Conservation (phyloP, 2,329 filamentous ascomycete species). For the Ambrosiella beaveri region DNA sequence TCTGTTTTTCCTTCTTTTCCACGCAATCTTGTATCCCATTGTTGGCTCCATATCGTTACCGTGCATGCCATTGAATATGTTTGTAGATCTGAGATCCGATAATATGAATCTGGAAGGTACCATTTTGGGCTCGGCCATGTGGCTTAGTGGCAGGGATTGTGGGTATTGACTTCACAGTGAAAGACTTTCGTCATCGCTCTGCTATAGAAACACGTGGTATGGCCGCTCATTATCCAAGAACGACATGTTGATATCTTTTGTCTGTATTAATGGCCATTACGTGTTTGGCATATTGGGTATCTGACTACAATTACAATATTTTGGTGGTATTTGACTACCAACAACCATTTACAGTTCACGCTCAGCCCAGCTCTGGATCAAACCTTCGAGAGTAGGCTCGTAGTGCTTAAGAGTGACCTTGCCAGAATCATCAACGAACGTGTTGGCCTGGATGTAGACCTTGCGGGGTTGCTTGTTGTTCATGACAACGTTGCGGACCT, state of each 20-base stretch:
- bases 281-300: constrained; percentile 3
- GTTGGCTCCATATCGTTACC: background rate
- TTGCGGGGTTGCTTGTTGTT: constrained; percentile 68
- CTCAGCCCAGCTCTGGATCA: constrained; percentile 70
- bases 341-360: constrained; percentile 26
- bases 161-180: too few species aligned
- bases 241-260: background rate
- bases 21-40: background rate
- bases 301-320: background rate
- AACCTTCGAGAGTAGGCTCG: constrained; percentile 59
- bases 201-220: too few species aligned
- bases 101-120: too few species aligned
- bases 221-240: too few species aligned
- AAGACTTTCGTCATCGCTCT: too few species aligned
- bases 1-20: background rate
- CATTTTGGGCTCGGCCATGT: too few species aligned
- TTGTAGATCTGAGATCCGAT: too few species aligned
- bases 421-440: constrained; percentile 50
- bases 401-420: constrained; percentile 71
- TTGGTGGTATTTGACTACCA: background rate
- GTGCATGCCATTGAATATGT: background rate
- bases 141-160: too few species aligned
- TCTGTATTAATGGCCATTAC: background rate
- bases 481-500: constrained; percentile 59
- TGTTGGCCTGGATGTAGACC: constrained; percentile 91